These are phyloP conservation scores for Cyanidioschyzon merolae DNA, from an alignment of 23 red algal species.

Conservation along the genomic window DNA sequence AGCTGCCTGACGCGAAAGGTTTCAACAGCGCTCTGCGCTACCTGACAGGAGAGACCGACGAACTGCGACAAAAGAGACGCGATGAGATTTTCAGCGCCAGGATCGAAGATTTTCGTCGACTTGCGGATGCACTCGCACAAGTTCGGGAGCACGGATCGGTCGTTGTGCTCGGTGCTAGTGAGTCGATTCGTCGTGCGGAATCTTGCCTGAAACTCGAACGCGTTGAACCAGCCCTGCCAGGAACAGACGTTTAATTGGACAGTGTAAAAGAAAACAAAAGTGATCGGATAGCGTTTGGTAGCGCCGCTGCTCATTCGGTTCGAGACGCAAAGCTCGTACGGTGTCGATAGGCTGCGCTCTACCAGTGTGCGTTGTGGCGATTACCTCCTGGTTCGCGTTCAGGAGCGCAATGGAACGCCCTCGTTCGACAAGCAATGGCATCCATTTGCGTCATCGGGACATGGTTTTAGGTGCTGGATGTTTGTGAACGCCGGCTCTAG, in stretches of 20 bases:
- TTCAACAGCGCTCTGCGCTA: slow-evolving; percentile 45
- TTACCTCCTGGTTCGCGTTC: too few relatives aligned
- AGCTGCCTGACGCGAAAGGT: slow-evolving; percentile 87
- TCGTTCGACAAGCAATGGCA: too few relatives aligned
- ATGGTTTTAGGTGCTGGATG: too few relatives aligned
- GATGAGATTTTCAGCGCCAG: slow-evolving; percentile 63
- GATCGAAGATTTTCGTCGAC: slow-evolving; percentile 58
- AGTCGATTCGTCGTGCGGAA: slow-evolving; percentile 21
- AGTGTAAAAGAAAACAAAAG: too few relatives aligned
- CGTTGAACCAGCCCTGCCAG: neutral
- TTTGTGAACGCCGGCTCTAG: too few relatives aligned
- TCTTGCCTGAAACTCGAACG: neutral
- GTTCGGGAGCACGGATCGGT: slow-evolving; percentile 42
- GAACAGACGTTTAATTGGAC: neutral
- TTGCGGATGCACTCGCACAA: slow-evolving; percentile 52
- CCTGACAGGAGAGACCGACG: slow-evolving; percentile 64
- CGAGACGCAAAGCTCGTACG: too few relatives aligned
- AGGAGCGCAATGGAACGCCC: too few relatives aligned
- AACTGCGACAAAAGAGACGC: slow-evolving; percentile 63
- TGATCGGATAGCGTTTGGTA: too few relatives aligned
- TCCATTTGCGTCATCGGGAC: too few relatives aligned
- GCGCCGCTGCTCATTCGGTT: too few relatives aligned
- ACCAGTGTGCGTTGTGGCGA: too few relatives aligned
- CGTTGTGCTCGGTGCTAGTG: slow-evolving; percentile 69
- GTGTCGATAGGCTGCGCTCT: too few relatives aligned